A percentile compares a stretch with the other conserved stretches of the same genome.
phyloP scores from a whole-genome alignment of 345 rosid genomes.

The Populus ilicifolia region DNA sequence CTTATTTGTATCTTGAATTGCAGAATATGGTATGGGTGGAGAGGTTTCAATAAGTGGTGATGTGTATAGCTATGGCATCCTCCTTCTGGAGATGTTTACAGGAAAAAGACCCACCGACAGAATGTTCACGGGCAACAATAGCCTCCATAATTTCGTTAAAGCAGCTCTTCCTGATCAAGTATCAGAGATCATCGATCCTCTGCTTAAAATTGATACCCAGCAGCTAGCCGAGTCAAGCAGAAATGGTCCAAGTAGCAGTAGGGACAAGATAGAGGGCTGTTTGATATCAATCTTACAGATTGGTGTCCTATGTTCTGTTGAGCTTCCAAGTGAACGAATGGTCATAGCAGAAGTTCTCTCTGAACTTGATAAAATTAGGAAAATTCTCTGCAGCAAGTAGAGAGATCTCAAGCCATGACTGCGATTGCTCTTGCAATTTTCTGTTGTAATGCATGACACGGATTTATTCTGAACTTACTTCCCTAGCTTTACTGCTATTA shows the following conservation, averaged over 20 bases:
- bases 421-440: no score
- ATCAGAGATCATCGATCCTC: neutral
- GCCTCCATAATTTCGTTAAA: neutral
- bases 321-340: neutral
- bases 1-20: neutral
- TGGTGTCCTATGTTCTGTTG: neutral
- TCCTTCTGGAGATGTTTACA: constrained; percentile 9
- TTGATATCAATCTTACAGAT: neutral
- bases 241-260: neutral
- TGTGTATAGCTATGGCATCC: constrained; percentile 17
- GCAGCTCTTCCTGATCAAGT: neutral
- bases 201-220: neutral
- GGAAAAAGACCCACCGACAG: neutral
- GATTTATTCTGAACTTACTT: no score
- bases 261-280: neutral
- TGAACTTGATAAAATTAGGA: no score
- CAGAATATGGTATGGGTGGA: constrained; percentile 10
- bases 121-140: neutral
- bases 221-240: neutral
- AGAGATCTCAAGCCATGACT: no score
- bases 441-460: no score
- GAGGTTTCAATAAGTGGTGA: constrained; percentile 5
- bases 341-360: neutral
- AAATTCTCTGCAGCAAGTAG: neutral
- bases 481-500: no score